Evolutionary conservation across 306 rosid genomes (phyloP), one percentile per base, ranked within the genome.

Genomic region (Hippophae tibetana): DNA sequence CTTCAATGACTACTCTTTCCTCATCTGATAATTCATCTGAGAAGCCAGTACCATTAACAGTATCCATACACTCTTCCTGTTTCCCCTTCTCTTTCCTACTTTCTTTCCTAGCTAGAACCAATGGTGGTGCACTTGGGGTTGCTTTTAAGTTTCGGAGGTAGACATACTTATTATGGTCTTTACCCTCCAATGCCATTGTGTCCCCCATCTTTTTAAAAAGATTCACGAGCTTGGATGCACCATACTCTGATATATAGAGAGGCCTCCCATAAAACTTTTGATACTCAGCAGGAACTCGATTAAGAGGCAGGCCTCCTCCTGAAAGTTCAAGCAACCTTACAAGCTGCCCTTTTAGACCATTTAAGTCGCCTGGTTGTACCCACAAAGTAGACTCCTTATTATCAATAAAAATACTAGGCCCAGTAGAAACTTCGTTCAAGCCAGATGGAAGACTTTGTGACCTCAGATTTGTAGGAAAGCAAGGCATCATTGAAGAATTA

Each of bases 141-240:
- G 84, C 74, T 78, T 73, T 85, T 70, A 79, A 74, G 72, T 86
- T 85, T 58, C 79, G 76, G 49, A 92, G 93, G 66, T 57, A 70
- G 48, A 92, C 96, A 66, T 72, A 78, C 68, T 68, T 87, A 70
- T 68, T 78, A 3, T 79, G 54, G 25, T 96, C 95, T 72, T 77
- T 92, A 67, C 95, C 95, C 60, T 81, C 90, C 52, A 92, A 84
- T 45, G 74, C 42, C 43, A 92, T 62, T 52, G 78, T 11, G 68
- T 88, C 95, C 48, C 77, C 74, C 99, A 92, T 79, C 78, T 88
- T 92, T 78, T 76, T 88, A 74, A 92, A 92, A 65, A 92, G 99
- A 73, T 83, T 75, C 18, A 78, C 83, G 7, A 92, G 86, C 81
- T 84, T 88, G 57, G 51, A 13, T 42, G 72, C 84, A 6, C 96